These are phyloP conservation scores for Kodamaea sp. DNA, from an alignment of 1,139 yeast genomes.

Conservation along the genomic window DNA sequence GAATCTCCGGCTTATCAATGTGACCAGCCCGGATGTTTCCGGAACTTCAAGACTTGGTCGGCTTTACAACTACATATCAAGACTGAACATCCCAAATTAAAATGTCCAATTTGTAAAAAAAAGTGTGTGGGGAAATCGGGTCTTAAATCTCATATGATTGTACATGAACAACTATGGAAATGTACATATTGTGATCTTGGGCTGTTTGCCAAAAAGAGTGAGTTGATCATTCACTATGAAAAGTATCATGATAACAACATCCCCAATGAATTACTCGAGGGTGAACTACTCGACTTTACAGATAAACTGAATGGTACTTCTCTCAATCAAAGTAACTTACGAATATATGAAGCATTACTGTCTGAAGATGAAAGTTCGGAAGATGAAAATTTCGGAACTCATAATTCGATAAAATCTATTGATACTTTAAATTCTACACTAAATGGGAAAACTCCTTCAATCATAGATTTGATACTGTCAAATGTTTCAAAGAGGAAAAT, in stretches of 20 bases:
- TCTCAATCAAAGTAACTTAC: conserved; percentile 5
- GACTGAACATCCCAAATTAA: conserved; percentile 66
- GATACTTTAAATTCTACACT: conserved; percentile 21
- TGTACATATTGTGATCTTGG: conserved; percentile 50
- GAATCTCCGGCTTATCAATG: conserved; percentile 58
- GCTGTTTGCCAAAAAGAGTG: conserved; percentile 32
- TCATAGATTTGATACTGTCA: conserved; percentile 36
- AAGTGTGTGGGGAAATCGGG: conserved; percentile 74
- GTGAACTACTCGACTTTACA: not conserved
- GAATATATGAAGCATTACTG: conserved; percentile 6
- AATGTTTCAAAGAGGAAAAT: conserved; percentile 33
- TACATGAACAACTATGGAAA: conserved; percentile 54
- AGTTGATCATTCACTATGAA: conserved; percentile 42
- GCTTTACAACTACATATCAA: conserved; percentile 70
- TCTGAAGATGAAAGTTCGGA: conserved; percentile 16
- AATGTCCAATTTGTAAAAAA: conserved; percentile 66
- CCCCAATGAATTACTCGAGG: conserved; percentile 31
- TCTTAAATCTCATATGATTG: conserved; percentile 64
- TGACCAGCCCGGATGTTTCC: conserved; percentile 56
- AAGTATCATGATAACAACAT: conserved; percentile 40
- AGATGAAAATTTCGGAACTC: conserved; percentile 15
- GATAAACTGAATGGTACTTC: conserved; percentile 3
- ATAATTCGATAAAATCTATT: conserved; percentile 24
- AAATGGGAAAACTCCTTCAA: conserved; percentile 21
- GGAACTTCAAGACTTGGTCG: conserved; percentile 70